Evolutionary conservation across 2,329 filamentous ascomycete species (phyloP).

Genomic region (Alternaria triticimaculans): DNA sequence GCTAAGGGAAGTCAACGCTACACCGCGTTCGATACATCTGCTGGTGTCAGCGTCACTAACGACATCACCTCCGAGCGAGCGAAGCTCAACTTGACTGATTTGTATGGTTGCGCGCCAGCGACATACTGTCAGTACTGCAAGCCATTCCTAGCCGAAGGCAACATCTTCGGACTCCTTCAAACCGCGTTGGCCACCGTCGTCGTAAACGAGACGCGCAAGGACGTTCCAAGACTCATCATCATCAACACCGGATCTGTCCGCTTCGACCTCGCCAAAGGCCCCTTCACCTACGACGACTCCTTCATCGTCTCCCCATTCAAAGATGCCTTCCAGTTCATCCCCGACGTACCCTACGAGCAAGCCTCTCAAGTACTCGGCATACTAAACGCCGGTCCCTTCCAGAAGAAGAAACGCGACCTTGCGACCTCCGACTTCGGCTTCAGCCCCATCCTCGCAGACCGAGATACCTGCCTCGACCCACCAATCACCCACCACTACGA

Average conservation of each 20-base stretch:
- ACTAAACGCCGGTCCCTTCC: constrained; percentile 55
- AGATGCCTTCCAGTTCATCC: constrained; percentile 61
- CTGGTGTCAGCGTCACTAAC: constrained; percentile 56
- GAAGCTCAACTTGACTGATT: constrained; percentile 61
- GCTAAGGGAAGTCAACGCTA: constrained; percentile 57
- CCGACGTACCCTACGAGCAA: constrained; percentile 58
- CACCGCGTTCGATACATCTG: constrained; percentile 57
- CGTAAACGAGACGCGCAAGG: constrained; percentile 59
- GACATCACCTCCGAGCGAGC: constrained; percentile 60
- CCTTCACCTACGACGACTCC: constrained; percentile 63
- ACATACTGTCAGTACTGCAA: constrained; percentile 66
- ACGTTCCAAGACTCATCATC: constrained; percentile 63
- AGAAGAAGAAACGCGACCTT: constrained; percentile 45
- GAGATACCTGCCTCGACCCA: constrained; percentile 60
- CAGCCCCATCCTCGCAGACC: constrained; percentile 44
- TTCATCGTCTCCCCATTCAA: constrained; percentile 65
- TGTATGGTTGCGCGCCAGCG: constrained; percentile 67
- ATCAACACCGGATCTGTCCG: constrained; percentile 67
- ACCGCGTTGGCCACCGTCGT: constrained; percentile 61
- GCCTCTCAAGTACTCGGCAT: constrained; percentile 51
- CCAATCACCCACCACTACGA: constrained; percentile 40
- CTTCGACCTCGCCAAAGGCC: constrained; percentile 68
- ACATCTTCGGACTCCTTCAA: constrained; percentile 62
- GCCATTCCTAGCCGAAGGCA: constrained; percentile 60
- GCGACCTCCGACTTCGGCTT: constrained; percentile 45